Conservation (phyloP, 2,329 filamentous ascomycete species). For the Fusarium sacchari region DNA sequence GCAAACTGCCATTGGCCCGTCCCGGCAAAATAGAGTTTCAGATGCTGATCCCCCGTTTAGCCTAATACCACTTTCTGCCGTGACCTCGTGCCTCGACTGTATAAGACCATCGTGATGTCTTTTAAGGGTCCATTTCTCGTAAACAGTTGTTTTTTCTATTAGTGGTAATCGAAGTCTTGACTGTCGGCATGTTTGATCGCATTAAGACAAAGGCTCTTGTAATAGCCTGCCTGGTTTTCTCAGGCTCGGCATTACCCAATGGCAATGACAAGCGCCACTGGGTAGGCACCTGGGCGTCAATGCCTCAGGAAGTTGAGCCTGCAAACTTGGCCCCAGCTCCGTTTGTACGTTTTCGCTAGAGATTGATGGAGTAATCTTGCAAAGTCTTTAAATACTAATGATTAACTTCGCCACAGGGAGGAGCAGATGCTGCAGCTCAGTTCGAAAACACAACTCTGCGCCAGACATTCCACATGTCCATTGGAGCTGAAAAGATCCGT, state of each 20-base stretch:
- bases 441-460: constrained; percentile 25
- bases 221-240: constrained; percentile 3
- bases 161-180: background rate
- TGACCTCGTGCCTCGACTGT: background rate
- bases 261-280: constrained; percentile 3
- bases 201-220: constrained; percentile 6
- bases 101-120: background rate
- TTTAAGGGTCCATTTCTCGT: background rate
- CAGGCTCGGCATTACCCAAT: background rate
- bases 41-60: constrained; percentile 13
- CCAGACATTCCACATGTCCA: constrained; percentile 25
- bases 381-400: background rate
- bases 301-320: constrained; percentile 30
- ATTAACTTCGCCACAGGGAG: background rate
- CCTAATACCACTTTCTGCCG: constrained; percentile 11
- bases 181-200: background rate
- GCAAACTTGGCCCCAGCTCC: constrained; percentile 23
- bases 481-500: constrained; percentile 15
- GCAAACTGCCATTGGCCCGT: background rate
- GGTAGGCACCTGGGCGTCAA: constrained; percentile 29
- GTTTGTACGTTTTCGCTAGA: background rate
- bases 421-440: constrained; percentile 4
- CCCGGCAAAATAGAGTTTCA: constrained; percentile 18
- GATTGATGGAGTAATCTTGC: rapidly evolving
- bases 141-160: rapidly evolving